phyloP scores from a whole-genome alignment of 2,329 filamentous ascomycete genomes.

The Fusarium longipes region DNA sequence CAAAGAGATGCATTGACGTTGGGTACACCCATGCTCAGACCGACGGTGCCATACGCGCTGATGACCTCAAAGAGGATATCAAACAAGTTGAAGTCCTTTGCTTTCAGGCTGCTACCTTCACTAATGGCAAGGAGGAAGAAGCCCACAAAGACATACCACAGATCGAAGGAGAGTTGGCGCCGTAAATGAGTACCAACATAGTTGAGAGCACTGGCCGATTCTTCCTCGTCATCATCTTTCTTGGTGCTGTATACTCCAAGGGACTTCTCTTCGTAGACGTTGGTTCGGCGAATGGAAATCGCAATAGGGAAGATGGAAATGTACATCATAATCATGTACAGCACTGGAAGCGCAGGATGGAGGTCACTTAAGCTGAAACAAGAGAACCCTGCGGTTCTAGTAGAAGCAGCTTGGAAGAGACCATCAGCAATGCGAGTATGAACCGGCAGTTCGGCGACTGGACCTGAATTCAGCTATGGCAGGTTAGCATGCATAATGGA shows the following conservation, averaged over 20 bases:
- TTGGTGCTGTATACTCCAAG: conserved; percentile 75
- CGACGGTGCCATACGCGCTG: conserved; percentile 94
- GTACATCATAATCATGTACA: conserved; percentile 99
- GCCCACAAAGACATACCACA: conserved; percentile 96
- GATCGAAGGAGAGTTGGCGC: conserved; percentile 92
- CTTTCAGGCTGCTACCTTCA: conserved; percentile 78
- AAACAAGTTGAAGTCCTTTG: conserved; percentile 73
- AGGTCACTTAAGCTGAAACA: conserved; percentile 81
- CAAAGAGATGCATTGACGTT: conserved; percentile 82
- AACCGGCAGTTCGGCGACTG: conserved; percentile 74
- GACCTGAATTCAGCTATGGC: conserved; percentile 73
- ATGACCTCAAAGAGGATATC: conserved; percentile 84
- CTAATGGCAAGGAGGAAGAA: conserved; percentile 93
- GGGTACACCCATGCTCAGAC: conserved; percentile 85
- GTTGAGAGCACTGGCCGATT: conserved; percentile 70
- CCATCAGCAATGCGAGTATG: conserved; percentile 85
- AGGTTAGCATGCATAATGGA: conserved; percentile 35
- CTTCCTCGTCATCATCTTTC: conserved; percentile 58
- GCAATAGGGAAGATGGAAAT: conserved; percentile 97
- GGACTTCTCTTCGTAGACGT: conserved; percentile 94
- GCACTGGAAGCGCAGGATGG: conserved; percentile 91
- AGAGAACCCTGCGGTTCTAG: conserved; percentile 89
- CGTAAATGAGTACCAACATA: conserved; percentile 94
- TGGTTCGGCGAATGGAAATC: conserved; percentile 92
- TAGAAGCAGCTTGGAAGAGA: conserved; percentile 89